Base-by-base conservation (phyloP, 208 protist species). In the Lotmaria passim region DNA sequence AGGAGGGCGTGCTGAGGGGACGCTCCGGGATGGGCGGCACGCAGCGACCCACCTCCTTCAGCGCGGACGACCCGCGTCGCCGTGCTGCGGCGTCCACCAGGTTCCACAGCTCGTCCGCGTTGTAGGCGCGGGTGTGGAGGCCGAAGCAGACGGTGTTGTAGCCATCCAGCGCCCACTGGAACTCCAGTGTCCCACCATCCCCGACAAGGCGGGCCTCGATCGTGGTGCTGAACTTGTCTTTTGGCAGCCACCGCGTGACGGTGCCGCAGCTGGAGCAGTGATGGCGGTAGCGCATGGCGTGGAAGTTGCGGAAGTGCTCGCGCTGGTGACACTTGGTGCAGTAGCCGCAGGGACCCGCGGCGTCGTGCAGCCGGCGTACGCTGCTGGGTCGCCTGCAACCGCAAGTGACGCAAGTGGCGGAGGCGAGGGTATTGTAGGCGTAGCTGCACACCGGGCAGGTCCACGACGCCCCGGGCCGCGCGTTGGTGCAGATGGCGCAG, bases 401-500 rank as follows among this genome's bases (percentile, higher is more conserved):
- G 48, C 91, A 96, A 11, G 84, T 93, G 21, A 78, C 62, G 58
- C 91, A 96, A n/a, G 84, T 72, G 2, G 34, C 21, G 28, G 58
- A 79, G 23, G 63, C 61, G 23, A 84, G 82, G 4, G 77, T 57
- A 66, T 96, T 96, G 74, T 90, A 94, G 19, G 85, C 80, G 74
- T 91, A 96, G 39, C 71, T 75, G 83, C 91, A 96, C 24, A 85
- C 44, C 17, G 65, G 19, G 66, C 91, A 96, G 44, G 78, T 74
- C 89, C 91, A 96, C 56, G 81, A 85, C 12, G 83, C 78, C 0
- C 87, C 87, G 5, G 89, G 82, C 3, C 87, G 85, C 11, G 81
- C 81, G 11, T 84, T 93, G n/a, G 73, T 71, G 59, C 91, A 96
- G 39, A 96, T 93, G n/a, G 75, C 81, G 71, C 91, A 96, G 12